phyloP scores from a whole-genome alignment of 2,329 filamentous ascomycete genomes.

The Elsinoe fawcettii region DNA sequence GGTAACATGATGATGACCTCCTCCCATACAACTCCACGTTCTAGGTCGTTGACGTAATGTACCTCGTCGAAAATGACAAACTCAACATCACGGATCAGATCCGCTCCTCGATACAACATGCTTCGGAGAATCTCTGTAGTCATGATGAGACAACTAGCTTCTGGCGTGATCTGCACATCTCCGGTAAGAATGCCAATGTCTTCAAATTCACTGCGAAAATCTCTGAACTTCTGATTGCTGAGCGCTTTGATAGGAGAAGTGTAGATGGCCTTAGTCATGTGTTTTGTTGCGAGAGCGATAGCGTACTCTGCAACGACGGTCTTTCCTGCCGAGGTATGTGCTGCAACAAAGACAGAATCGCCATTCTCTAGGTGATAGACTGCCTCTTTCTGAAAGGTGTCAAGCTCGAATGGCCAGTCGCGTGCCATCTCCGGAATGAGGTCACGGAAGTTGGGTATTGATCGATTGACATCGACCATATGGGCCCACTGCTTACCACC shows the following conservation, averaged over 20 bases:
- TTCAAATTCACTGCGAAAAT: constrained; percentile 83
- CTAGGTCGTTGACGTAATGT: constrained; percentile 94
- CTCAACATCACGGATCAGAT: constrained; percentile 92
- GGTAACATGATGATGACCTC: constrained; percentile 99
- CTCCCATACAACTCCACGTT: constrained; percentile 97
- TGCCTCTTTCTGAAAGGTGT: constrained; percentile 97
- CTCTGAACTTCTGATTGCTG: constrained; percentile 97
- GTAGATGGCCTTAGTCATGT: constrained; percentile 99
- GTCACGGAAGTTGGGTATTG: constrained; percentile 88
- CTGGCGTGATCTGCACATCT: constrained; percentile 94
- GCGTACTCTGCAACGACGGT: constrained; percentile 98
- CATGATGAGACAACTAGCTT: constrained; percentile 98
- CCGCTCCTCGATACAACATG: constrained; percentile 95
- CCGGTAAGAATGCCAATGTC: constrained; percentile 96
- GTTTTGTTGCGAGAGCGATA: constrained; percentile 89
- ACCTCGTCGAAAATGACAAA: constrained; percentile 99
- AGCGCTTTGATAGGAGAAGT: constrained; percentile 97
- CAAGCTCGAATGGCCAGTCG: constrained; percentile 94
- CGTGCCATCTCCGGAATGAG: constrained; percentile 93
- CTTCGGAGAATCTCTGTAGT: constrained; percentile 96
- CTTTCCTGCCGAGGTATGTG: constrained; percentile 95
- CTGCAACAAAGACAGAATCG: constrained; percentile 95
- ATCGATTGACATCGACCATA: constrained; percentile 91
- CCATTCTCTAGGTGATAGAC: constrained; percentile 95
- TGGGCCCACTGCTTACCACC: constrained; percentile 89